phyloP scores from a whole-genome alignment of 1,284 basidiomycete species.

The Sanghuangporus weigelae region DNA sequence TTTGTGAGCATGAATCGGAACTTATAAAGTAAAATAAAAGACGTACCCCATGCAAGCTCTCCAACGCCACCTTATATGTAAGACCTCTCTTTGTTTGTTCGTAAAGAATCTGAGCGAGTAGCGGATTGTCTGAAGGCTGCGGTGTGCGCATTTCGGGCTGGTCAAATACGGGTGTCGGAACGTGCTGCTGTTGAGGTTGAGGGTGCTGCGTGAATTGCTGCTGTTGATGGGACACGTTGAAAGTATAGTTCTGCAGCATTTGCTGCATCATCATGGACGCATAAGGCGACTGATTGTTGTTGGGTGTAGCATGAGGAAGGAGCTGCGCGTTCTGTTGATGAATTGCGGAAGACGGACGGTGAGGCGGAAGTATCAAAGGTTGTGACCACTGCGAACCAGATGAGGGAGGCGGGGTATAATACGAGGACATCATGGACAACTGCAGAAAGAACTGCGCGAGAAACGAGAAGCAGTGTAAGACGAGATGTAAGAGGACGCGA shows the following conservation, averaged over 20 bases:
- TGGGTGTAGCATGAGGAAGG: background rate
- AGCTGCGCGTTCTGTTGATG: background rate
- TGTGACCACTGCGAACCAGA: background rate
- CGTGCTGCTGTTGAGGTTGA: background rate
- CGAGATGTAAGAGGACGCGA: background rate
- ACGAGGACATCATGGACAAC: background rate
- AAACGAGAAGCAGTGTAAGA: background rate
- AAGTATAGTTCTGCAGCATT: conserved; percentile 10
- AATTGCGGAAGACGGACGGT: background rate
- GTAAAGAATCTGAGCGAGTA: conserved; percentile 15
- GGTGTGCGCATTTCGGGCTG: conserved; percentile 5
- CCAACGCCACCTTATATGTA: conserved; percentile 27
- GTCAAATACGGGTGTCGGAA: background rate
- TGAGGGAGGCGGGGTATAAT: background rate
- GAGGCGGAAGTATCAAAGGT: background rate
- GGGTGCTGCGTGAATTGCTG: background rate
- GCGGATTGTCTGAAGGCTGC: conserved; percentile 5
- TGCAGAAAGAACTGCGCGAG: background rate
- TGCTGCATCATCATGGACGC: conserved; percentile 16
- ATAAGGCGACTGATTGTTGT: conserved; percentile 6
- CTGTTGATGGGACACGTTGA: background rate
- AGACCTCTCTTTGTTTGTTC: conserved; percentile 13
- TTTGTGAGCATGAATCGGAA: conserved; percentile 7
- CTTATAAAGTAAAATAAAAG: conserved; percentile 8
- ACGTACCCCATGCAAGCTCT: conserved; percentile 40